Conservation (phyloP, 495 filamentous ascomycete species). For the Penicillium salamii region DNA sequence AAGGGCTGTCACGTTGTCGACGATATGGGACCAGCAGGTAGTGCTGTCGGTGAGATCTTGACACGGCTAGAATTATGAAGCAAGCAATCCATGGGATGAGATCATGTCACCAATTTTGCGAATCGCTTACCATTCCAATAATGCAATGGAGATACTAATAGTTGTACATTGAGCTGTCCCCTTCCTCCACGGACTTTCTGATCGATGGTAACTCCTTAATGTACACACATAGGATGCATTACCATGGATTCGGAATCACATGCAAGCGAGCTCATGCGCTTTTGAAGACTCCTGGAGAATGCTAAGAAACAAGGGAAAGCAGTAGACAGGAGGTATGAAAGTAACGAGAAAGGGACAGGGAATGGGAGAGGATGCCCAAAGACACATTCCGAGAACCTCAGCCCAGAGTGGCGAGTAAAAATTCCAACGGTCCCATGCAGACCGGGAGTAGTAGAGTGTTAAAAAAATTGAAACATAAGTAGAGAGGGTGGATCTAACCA, state of each 20-base stretch:
- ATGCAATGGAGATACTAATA: neutral
- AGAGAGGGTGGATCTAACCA: neutral
- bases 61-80: too few species aligned
- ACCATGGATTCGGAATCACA: neutral
- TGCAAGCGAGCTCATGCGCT: neutral
- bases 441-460: neutral
- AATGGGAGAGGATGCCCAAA: neutral
- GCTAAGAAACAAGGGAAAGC: neutral
- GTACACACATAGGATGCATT: slow-evolving; percentile 16
- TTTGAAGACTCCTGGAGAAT: slow-evolving; percentile 14
- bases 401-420: slow-evolving; percentile 7
- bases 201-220: slow-evolving; percentile 9
- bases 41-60: too few species aligned
- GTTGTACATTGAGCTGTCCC: slow-evolving; percentile 4
- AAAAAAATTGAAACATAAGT: slow-evolving; percentile 2
- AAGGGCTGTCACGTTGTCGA: too few species aligned
- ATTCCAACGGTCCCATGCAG: neutral
- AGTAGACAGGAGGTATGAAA: slow-evolving; percentile 2
- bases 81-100: too few species aligned
- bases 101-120: too few species aligned
- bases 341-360: neutral
- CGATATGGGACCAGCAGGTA: too few species aligned
- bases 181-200: neutral
- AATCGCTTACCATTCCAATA: too few species aligned
- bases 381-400: neutral